A percentile compares a stretch with the other conserved stretches of the same genome.
Conservation (phyloP, 768 basidiomycete species). For the Hygrocybe coccinea region DNA sequence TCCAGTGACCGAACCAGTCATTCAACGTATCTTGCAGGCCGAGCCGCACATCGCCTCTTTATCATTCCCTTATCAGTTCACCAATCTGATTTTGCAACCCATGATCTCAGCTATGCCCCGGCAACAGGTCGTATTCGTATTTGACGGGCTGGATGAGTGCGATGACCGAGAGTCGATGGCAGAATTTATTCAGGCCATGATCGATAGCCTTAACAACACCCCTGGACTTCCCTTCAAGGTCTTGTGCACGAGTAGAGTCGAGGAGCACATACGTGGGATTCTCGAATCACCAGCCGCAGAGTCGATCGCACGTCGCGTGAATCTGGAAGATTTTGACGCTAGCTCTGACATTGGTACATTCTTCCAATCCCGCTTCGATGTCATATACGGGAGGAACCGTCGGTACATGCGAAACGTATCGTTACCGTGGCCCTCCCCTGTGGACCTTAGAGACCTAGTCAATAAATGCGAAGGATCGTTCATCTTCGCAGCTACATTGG, state of each 20-base stretch:
- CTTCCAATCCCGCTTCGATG: background rate
- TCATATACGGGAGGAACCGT: no score
- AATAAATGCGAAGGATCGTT: no score
- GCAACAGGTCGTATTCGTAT: background rate
- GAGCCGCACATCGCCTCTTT: background rate
- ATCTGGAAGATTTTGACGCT: background rate
- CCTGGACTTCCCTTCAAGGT: no score
- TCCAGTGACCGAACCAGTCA: background rate
- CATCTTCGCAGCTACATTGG: no score
- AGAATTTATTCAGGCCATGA: no score
- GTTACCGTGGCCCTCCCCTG: no score
- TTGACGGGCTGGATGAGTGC: no score
- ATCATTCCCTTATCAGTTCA: background rate
- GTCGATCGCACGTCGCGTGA: background rate
- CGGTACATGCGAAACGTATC: no score
- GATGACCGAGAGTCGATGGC: no score
- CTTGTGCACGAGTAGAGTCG: background rate
- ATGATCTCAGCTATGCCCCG: background rate
- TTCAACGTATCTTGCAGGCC: background rate
- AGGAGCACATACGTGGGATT: background rate
- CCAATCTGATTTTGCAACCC: background rate
- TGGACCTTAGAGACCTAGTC: no score
- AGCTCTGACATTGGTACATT: background rate
- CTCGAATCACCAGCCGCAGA: background rate
- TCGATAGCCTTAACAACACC: no score